Evolutionary conservation across 345 rosid species (phyloP), one percentile per base, ranked within the genome.

Genomic region (Salix brachista): DNA sequence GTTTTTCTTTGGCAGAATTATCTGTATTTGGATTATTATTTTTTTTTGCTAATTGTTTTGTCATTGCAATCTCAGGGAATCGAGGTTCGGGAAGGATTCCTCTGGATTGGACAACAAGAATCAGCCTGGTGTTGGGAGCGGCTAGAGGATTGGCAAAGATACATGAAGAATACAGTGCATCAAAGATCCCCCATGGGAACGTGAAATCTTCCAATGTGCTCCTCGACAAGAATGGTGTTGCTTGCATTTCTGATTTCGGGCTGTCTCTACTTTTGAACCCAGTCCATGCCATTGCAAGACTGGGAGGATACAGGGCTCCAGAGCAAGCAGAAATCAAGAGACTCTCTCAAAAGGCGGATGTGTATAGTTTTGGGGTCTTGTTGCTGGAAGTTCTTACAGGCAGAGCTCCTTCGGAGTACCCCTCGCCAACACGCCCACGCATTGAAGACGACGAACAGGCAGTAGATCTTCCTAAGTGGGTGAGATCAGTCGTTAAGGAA

Each of bases 71-170:
- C 50, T 56, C 73, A 94, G 99, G 93, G 4, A 90, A 92, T 72
- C 82, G 97, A 21, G 97, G 97, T 2, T 94, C 97, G 0, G 97
- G 99, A 18, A 78, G 99, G 75, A 95, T 92, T 79, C 99, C 99
- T 2, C 79, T 95, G 81, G 99, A 95, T 80, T 95, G 99, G 99
- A 95, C 99, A 1, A 95, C 99, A 12, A 89, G 99, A 84, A 93
- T 95, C 77, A 86, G 99, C 80, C 68, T 95, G 83, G 89, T 91
- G 32, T 67, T 95, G 61, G 99, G 97, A 65, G 97, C 99, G 4
- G 97, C 97, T 26, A 79, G 97, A 75, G 99, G 99, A 0, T 83
- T 95, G 34, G 93, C 97, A 0, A 86, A 86, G 84, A 88, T 95
- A 54, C 99, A 95, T 67, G 91, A 90, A 32, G 94, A 91, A 69